Evolutionary conservation across 805 yeast species (phyloP).

Genomic region (Ogataea kodamae): DNA sequence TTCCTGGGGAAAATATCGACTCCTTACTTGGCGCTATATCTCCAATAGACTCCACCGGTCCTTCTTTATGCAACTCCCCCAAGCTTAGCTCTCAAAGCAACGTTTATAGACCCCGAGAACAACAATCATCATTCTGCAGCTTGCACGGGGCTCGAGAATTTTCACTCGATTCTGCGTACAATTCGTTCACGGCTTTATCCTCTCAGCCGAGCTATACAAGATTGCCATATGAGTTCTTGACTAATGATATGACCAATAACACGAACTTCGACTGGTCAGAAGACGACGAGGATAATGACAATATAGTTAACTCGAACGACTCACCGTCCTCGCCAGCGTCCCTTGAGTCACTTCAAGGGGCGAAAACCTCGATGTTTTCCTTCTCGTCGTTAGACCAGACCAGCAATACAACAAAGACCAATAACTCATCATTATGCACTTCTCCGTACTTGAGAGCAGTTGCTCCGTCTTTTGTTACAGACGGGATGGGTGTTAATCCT

Average conservation of each 20-base stretch:
- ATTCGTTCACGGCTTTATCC: neutral
- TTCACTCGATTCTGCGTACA: constrained; percentile 1
- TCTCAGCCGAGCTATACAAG: constrained; percentile 18
- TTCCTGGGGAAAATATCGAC: constrained; percentile 47
- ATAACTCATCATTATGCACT: constrained; percentile 21
- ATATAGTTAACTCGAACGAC: constrained; percentile 7
- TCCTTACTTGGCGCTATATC: constrained; percentile 22
- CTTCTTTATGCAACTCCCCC: constrained; percentile 17
- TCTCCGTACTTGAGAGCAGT: constrained; percentile 24
- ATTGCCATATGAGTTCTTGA: constrained; percentile 27
- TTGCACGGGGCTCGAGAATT: neutral
- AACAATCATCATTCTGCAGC: neutral
- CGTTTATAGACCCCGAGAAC: neutral
- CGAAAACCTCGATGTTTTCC: constrained; percentile 18
- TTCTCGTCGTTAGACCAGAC: constrained; percentile 14
- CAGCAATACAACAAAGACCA: constrained; percentile 16
- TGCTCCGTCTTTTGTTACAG: constrained; percentile 29
- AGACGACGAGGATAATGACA: constrained; percentile 39
- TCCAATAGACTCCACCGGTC: constrained; percentile 13
- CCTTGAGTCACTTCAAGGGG: constrained; percentile 13
- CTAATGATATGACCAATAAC: constrained; percentile 27
- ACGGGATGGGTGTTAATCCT: constrained; percentile 67
- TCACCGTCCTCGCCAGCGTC: constrained; percentile 19
- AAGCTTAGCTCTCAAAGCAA: constrained; percentile 10
- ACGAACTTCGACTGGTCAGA: constrained; percentile 62